Conservation (phyloP, 306 rosid genomes). For the Gastrolobium bilobum region DNA sequence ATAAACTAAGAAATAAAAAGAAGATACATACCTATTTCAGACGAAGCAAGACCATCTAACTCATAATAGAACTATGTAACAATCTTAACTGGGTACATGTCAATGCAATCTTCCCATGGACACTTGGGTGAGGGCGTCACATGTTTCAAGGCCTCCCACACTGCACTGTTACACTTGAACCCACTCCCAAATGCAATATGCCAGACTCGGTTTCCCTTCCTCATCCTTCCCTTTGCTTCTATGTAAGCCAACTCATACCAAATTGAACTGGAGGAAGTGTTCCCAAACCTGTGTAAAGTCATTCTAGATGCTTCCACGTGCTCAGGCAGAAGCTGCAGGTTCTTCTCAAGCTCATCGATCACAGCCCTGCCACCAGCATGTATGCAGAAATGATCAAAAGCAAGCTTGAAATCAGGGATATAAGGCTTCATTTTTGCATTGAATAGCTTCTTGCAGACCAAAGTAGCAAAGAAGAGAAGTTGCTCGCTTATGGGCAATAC, state of each 20-base stretch:
- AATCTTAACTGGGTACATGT: constrained; percentile 65
- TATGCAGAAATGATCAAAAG: constrained; percentile 76
- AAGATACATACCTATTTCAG: constrained; percentile 26
- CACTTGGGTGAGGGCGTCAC: constrained; percentile 59
- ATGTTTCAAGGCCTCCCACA: constrained; percentile 73
- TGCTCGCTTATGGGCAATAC: constrained; percentile 74
- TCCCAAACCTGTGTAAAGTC: constrained; percentile 79
- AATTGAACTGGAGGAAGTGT: constrained; percentile 75
- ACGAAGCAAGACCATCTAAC: constrained; percentile 9
- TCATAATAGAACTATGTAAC: constrained; percentile 25
- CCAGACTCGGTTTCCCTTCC: constrained; percentile 67
- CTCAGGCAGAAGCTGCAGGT: constrained; percentile 63
- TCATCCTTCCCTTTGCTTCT: constrained; percentile 67
- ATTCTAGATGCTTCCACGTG: constrained; percentile 77
- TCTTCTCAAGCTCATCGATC: constrained; percentile 79
- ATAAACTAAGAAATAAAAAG: constrained; percentile 27
- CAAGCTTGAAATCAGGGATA: constrained; percentile 75
- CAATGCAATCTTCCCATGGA: constrained; percentile 82
- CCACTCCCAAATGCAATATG: constrained; percentile 83
- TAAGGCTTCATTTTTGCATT: constrained; percentile 57
- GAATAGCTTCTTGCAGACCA: constrained; percentile 59
- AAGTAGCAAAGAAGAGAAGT: constrained; percentile 58
- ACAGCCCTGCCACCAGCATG: constrained; percentile 82
- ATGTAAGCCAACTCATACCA: constrained; percentile 81
- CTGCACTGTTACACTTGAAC: constrained; percentile 79